A percentile compares a stretch with the other conserved stretches of the same genome.
Evolutionary conservation across 768 basidiomycete genomes (phyloP).

Genomic region (Tulasnella sp.): DNA sequence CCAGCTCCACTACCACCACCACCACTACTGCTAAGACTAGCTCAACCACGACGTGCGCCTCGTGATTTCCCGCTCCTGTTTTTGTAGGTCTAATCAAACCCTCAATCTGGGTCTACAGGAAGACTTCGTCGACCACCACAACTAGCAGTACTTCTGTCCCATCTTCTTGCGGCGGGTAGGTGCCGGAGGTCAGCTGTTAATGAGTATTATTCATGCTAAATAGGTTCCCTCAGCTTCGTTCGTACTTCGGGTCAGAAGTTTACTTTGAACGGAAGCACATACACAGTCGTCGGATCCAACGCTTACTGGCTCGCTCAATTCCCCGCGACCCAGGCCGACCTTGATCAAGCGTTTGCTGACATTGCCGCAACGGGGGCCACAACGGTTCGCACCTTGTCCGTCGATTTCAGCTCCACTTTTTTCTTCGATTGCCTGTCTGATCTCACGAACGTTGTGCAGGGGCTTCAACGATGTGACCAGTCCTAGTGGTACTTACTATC

Average conservation of each 20-base stretch:
- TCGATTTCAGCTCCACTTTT: background rate
- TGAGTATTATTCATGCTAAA: background rate
- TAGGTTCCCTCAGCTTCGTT: constrained; percentile 33
- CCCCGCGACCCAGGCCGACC: constrained; percentile 38
- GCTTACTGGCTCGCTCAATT: constrained; percentile 53
- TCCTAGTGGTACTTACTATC: constrained; percentile 45
- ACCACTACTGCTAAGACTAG: background rate
- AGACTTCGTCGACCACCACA: background rate
- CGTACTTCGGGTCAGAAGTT: constrained; percentile 46
- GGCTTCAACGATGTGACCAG: constrained; percentile 52
- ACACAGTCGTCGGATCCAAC: constrained; percentile 35
- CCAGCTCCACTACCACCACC: background rate
- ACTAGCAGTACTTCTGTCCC: background rate
- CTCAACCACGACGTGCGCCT: background rate
- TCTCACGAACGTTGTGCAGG: constrained; percentile 27
- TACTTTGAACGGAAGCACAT: constrained; percentile 38
- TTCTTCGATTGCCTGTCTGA: background rate
- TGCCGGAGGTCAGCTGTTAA: background rate
- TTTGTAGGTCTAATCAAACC: background rate
- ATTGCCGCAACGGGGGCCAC: constrained; percentile 47
- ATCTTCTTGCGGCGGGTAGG: background rate
- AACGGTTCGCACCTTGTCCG: constrained; percentile 46
- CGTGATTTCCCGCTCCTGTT: constrained; percentile 20
- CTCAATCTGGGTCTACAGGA: background rate
- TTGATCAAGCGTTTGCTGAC: constrained; percentile 45